phyloP scores from a whole-genome alignment of 768 basidiomycete genomes.

The Asterophora parasitica region DNA sequence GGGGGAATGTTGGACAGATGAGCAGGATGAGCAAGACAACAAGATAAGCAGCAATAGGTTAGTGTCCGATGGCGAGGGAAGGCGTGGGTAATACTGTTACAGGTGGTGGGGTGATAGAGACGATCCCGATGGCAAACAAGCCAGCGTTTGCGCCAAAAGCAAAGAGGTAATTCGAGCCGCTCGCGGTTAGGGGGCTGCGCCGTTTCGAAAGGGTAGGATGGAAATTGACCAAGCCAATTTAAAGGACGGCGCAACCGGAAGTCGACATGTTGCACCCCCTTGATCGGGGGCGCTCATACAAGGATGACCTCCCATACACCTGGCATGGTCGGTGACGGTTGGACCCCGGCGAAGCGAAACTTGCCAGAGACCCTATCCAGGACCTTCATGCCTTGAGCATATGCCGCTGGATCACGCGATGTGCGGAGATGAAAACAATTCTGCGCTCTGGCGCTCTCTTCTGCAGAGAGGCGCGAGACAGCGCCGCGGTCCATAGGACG shows the following conservation, averaged over 20 bases:
- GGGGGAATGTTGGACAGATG: background rate
- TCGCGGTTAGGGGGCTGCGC: background rate
- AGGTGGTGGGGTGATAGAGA: background rate
- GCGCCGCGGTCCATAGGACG: background rate
- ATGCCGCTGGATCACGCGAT: background rate
- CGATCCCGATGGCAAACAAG: background rate
- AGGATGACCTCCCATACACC: slow-evolving; percentile 2
- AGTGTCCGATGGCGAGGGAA: background rate
- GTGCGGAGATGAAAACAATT: slow-evolving; percentile 1
- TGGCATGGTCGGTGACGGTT: background rate
- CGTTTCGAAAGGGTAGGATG: background rate
- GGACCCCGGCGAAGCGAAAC: background rate
- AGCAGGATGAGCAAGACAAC: background rate
- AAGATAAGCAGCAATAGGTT: background rate
- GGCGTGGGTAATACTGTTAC: background rate
- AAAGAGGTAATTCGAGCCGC: background rate
- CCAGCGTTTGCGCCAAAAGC: background rate
- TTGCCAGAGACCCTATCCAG: slow-evolving; percentile 1
- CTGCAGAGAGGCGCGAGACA: background rate
- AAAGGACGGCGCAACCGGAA: no score
- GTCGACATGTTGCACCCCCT: no score
- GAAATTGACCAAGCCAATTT: background rate
- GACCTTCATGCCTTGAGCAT: slow-evolving; percentile 3
- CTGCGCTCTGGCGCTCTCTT: background rate
- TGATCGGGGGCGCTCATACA: background rate